A percentile compares a stretch with the other conserved stretches of the same genome.
Evolutionary conservation across 441 rosid species (phyloP).

Genomic region (Raphanus hybrid): DNA sequence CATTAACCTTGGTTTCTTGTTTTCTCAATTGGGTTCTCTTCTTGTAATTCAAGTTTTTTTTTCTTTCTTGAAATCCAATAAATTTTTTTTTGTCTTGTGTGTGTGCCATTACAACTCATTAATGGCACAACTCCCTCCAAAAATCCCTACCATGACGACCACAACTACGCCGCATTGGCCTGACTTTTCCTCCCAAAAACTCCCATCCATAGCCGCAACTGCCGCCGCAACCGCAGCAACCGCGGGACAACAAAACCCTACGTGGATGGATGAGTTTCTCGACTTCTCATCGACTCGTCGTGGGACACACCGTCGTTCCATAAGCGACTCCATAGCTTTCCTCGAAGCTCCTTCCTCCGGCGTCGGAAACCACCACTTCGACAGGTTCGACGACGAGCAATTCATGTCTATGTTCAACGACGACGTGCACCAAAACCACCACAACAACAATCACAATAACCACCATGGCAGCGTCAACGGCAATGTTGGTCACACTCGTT

Average conservation of each 20-base stretch:
- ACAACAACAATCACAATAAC: not conserved
- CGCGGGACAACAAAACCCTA: slow-evolving; percentile 53
- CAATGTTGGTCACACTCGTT: slow-evolving; percentile 45
- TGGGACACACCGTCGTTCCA: slow-evolving; percentile 78
- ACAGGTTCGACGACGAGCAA: slow-evolving; percentile 67
- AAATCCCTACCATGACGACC: slow-evolving; percentile 76
- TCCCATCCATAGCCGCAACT: slow-evolving; percentile 32
- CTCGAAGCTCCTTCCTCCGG: slow-evolving; percentile 50
- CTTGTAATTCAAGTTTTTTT: not conserved
- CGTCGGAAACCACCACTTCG: slow-evolving; percentile 46
- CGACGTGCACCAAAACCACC: slow-evolving; percentile 33
- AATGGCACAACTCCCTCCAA: slow-evolving; percentile 96
- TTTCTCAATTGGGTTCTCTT: slow-evolving; percentile 22
- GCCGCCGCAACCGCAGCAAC: slow-evolving; percentile 34
- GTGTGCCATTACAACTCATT: slow-evolving; percentile 32
- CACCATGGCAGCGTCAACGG: slow-evolving; percentile 38
- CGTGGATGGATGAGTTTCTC: slow-evolving; percentile 93
- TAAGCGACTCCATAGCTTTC: slow-evolving; percentile 76
- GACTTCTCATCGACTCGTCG: slow-evolving; percentile 80
- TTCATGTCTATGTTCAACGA: slow-evolving; percentile 69
- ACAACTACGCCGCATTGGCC: slow-evolving; percentile 71
- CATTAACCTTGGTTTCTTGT: slow-evolving; percentile 18
- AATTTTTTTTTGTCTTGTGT: not conserved
- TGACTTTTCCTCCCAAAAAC: slow-evolving; percentile 49
- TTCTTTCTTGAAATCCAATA: not conserved